These are phyloP conservation scores for Pythium dissimile DNA, from an alignment of 352 stramenopile genomes.

Conservation along the genomic window DNA sequence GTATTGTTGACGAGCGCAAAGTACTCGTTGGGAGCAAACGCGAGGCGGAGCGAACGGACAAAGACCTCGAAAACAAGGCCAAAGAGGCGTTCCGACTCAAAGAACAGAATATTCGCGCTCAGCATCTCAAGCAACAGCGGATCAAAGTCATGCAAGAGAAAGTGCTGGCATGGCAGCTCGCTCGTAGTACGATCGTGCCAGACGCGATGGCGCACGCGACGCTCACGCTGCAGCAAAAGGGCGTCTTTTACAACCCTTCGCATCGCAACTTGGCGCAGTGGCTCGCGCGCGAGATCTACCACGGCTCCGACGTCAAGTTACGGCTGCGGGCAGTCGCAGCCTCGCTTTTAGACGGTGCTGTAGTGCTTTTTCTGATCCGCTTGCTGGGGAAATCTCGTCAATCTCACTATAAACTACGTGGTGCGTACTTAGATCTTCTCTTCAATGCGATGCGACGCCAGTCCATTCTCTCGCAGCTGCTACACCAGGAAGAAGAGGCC, in stretches of 20 bases:
- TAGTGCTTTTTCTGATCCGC: not conserved
- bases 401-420: not conserved
- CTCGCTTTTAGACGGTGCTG: conserved; percentile 43
- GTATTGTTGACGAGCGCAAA: conserved; percentile 36
- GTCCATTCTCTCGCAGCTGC: conserved; percentile 38
- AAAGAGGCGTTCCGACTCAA: conserved; percentile 48
- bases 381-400: not conserved
- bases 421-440: conserved; percentile 38
- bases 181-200: conserved; percentile 35
- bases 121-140: conserved; percentile 35
- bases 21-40: conserved; percentile 42
- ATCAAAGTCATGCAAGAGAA: conserved; percentile 50
- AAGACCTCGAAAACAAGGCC: conserved; percentile 48
- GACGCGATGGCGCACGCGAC: conserved; percentile 32
- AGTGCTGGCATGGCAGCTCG: conserved; percentile 56
- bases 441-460: conserved; percentile 39
- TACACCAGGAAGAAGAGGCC: conserved; percentile 40
- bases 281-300: conserved; percentile 41
- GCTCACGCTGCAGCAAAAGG: conserved; percentile 31
- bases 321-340: conserved; percentile 31
- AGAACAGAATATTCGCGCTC: conserved; percentile 42
- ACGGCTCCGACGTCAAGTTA: conserved; percentile 38
- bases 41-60: conserved; percentile 36
- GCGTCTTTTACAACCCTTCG: conserved; percentile 69
- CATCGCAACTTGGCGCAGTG: conserved; percentile 43